phyloP scores from a whole-genome alignment of 257 asterid genomes.

The Capsicum baccatum region DNA sequence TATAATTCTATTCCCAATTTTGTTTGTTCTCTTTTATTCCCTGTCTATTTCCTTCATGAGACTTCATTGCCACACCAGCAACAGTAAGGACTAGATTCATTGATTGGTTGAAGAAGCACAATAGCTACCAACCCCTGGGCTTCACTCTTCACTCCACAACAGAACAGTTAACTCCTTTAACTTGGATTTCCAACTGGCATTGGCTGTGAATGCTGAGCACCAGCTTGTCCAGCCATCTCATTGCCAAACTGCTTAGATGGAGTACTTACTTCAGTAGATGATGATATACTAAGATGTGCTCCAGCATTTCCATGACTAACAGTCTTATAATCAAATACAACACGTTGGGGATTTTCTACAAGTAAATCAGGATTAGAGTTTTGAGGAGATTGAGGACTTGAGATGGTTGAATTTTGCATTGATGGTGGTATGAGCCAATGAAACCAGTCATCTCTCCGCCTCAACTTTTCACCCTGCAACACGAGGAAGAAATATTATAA shows the following conservation, averaged over 20 bases:
- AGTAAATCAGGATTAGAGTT: constrained; percentile 45
- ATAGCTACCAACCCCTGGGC: not conserved
- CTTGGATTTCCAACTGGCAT: constrained; percentile 22
- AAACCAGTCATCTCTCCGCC: constrained; percentile 64
- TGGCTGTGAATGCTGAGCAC: constrained; percentile 3
- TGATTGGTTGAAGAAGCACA: constrained; percentile 21
- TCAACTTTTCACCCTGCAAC: constrained; percentile 68
- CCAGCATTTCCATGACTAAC: constrained; percentile 4
- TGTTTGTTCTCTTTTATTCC: constrained; percentile 32
- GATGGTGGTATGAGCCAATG: constrained; percentile 64
- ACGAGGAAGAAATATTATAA: not conserved
- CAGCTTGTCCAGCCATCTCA: not conserved
- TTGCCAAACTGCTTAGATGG: constrained; percentile 10
- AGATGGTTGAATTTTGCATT: constrained; percentile 32
- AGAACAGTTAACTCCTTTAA: not conserved
- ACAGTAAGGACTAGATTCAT: constrained; percentile 35
- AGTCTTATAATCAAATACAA: constrained; percentile 47
- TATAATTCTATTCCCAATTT: constrained; percentile 18
- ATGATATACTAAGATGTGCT: constrained; percentile 40
- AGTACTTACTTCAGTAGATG: constrained; percentile 44
- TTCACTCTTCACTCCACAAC: constrained; percentile 27
- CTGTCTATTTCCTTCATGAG: constrained; percentile 34
- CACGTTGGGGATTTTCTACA: constrained; percentile 45
- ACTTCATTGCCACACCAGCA: not conserved
- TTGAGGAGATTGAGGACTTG: constrained; percentile 51